A percentile compares a stretch with the other conserved stretches of the same genome.
Evolutionary conservation across 23 red algal genomes (phyloP).

Genomic region (Pyropia haitanensis): DNA sequence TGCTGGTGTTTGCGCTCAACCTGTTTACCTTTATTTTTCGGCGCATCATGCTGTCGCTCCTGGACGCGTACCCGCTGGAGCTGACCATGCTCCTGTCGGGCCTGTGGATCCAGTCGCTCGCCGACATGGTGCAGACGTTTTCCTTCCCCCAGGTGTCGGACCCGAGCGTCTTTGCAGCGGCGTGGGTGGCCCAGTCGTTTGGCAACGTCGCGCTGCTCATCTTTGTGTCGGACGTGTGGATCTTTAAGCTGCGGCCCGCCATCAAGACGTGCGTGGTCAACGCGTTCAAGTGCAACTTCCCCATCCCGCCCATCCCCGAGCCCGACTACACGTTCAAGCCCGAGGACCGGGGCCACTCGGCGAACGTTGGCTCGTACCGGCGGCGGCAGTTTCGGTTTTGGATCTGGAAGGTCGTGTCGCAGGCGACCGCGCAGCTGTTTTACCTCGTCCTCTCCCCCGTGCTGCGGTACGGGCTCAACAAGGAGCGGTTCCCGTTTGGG

Average conservation of each 20-base stretch:
- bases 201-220: conserved; percentile 45
- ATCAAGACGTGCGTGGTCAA: conserved; percentile 38
- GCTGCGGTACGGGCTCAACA: conserved; percentile 53
- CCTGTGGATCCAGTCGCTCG: conserved; percentile 47
- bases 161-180: conserved; percentile 24
- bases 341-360: conserved; percentile 42
- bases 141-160: conserved; percentile 41
- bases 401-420: conserved; percentile 44
- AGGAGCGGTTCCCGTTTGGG: conserved; percentile 28
- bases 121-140: conserved; percentile 30
- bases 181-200: conserved; percentile 28
- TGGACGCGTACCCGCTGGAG: conserved; percentile 58
- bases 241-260: conserved; percentile 48
- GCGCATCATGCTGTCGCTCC: conserved; percentile 54
- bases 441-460: conserved; percentile 61
- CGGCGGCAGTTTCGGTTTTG: conserved; percentile 65
- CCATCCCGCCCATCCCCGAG: conserved; percentile 48
- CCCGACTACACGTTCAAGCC: conserved; percentile 45
- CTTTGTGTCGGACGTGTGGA: conserved; percentile 63
- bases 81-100: conserved; percentile 45
- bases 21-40: conserved; percentile 52
- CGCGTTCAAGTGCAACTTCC: conserved; percentile 44
- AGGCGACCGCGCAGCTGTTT: conserved; percentile 43
- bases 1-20: conserved; percentile 28
- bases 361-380: conserved; percentile 45